Base-by-base conservation (phyloP, 1,139 yeast genomes). In the Pichia sp. region DNA sequence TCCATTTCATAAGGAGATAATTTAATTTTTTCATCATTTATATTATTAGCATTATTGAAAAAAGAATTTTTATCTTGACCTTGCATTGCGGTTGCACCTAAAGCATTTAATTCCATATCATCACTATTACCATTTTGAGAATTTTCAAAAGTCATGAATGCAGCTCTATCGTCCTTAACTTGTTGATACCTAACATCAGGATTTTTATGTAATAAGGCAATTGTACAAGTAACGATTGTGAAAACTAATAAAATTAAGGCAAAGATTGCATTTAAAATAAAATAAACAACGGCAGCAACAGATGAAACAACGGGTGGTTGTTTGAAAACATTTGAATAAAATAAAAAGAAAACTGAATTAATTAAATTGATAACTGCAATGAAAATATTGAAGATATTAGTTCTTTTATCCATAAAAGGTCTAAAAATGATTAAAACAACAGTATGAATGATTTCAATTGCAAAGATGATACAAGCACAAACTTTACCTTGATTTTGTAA, bases 101-200 rank as follows among this genome's bases (percentile, higher is more conserved):
- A 76, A 5, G 95, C 97, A 69, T 85, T 83, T 58, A 91, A 76
- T 70, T 90, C 97, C 58, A 87, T 79, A 60, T 84, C 89, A 50
- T 74, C 77, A 28, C 73, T 77, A 28, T 76, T 75, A 45, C 69
- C 70, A 51, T 70, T 62, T 58, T 66, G 70, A 16, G 66, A 70
- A 34, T 69, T 72, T 34, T 74, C 73, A 60, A 76, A 74, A 59
- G 84, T 81, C 58, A 83, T 85, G 70, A 93, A 93, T 27, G 96
- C 87, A 52, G 88, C 95, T 69, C 99, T 83, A 66, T 93, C 99
- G 68, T 93, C 99, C 62, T 87, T 86, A 89, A 93, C 88, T 60
- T 97, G 97, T 74, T 90, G 95, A 73, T 93, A 93, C 62, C 96
- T 79, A 18, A 95, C 83, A 70, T 93, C 99, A 53, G 99, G 99